These are phyloP conservation scores for Pichia paraexigua DNA, from an alignment of 805 yeast species.

Conservation along the genomic window DNA sequence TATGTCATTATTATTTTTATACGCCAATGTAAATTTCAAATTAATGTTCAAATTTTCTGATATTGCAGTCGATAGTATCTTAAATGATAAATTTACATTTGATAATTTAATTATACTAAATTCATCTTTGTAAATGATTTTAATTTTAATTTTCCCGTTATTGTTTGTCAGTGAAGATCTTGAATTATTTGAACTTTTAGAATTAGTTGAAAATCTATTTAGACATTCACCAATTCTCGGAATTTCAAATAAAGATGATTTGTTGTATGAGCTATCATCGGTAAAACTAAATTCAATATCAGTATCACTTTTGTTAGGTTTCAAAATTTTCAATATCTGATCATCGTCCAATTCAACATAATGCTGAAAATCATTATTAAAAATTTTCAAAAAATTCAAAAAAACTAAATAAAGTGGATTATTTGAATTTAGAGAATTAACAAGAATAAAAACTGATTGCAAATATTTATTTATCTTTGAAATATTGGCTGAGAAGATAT, in stretches of 20 bases:
- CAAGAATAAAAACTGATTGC: constrained; percentile 17
- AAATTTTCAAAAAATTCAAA: constrained; percentile 2
- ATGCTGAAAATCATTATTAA: constrained; percentile 21
- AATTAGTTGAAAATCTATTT: neutral
- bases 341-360: constrained; percentile 22
- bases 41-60: constrained; percentile 10
- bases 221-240: neutral
- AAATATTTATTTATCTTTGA: constrained; percentile 35
- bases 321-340: constrained; percentile 7
- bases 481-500: neutral
- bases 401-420: neutral
- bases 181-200: neutral
- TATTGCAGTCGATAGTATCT: constrained; percentile 3
- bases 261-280: neutral
- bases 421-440: neutral
- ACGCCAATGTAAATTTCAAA: constrained; percentile 12
- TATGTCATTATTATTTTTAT: constrained; percentile 12
- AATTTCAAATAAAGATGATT: neutral
- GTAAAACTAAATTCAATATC: neutral
- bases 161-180: neutral
- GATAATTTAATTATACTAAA: constrained; percentile 9
- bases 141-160: constrained; percentile 4
- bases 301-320: constrained; percentile 2
- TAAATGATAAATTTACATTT: neutral
- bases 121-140: constrained; percentile 14